These are phyloP conservation scores for Phytophthora multivora DNA, from an alignment of 352 stramenopile genomes.

Conservation along the genomic window DNA sequence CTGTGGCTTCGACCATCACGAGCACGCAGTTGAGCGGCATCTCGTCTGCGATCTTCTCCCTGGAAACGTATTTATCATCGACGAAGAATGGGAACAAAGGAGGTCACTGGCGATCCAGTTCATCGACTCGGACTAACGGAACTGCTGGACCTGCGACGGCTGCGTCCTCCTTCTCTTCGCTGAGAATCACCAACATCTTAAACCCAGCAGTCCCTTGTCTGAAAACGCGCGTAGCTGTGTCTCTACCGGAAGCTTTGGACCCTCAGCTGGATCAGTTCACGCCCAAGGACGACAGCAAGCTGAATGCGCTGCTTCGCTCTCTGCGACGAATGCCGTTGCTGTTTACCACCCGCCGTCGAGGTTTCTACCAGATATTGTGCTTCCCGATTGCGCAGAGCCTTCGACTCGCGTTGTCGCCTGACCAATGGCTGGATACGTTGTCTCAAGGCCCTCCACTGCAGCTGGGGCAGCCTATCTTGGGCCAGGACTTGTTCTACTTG, in stretches of 20 bases:
- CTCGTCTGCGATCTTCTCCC: constrained; percentile 65
- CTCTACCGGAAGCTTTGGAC: constrained; percentile 69
- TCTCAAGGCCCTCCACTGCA: constrained; percentile 52
- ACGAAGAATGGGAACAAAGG: constrained; percentile 28
- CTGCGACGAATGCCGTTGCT: constrained; percentile 61
- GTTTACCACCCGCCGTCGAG: constrained; percentile 53
- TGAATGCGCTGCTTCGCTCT: constrained; percentile 71
- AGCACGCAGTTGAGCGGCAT: constrained; percentile 75
- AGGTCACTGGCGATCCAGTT: constrained; percentile 16
- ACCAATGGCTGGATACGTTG: constrained; percentile 61
- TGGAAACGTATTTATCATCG: constrained; percentile 37
- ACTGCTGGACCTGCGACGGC: constrained; percentile 15
- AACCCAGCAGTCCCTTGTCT: constrained; percentile 55
- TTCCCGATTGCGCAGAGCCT: constrained; percentile 53
- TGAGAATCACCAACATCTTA: constrained; percentile 71
- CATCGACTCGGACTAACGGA: constrained; percentile 11
- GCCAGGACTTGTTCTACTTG: constrained; percentile 79
- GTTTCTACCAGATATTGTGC: constrained; percentile 61
- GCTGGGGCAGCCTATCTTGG: constrained; percentile 63
- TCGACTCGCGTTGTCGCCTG: constrained; percentile 42
- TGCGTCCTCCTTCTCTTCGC: constrained; percentile 63
- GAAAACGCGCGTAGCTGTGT: constrained; percentile 67
- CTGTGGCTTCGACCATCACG: constrained; percentile 63
- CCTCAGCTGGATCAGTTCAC: constrained; percentile 70
- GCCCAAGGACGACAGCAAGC: constrained; percentile 78